phyloP scores from a whole-genome alignment of 192 early-diverging fungal species.

The Geranomyces variabilis region DNA sequence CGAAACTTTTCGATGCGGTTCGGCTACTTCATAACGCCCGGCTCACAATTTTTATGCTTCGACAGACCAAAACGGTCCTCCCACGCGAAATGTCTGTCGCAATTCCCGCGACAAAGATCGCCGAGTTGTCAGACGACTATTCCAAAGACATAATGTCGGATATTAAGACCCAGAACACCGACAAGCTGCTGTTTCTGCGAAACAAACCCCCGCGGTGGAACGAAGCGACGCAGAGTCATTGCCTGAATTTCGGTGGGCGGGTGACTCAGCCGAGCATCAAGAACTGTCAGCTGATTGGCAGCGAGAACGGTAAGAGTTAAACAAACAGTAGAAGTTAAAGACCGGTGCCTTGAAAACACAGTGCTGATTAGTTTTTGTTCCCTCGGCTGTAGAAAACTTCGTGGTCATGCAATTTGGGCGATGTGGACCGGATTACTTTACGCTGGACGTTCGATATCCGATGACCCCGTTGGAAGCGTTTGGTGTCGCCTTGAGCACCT shows the following conservation, averaged over 20 bases:
- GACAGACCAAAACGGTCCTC: conserved; percentile 58
- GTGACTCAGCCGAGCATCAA: conserved; percentile 67
- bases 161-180: conserved; percentile 49
- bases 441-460: conserved; percentile 59
- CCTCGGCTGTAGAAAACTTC: conserved; percentile 40
- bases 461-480: conserved; percentile 66
- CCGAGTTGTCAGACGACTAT: conserved; percentile 42
- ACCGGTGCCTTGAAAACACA: background rate
- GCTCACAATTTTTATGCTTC: background rate
- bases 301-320: conserved; percentile 45
- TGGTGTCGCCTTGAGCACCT: conserved; percentile 60
- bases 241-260: conserved; percentile 66
- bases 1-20: no score
- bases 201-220: conserved; percentile 72
- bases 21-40: background rate
- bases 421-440: conserved; percentile 63
- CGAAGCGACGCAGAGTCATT: conserved; percentile 65
- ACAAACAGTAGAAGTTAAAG: background rate
- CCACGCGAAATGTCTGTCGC: conserved; percentile 62
- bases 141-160: conserved; percentile 61
- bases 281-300: conserved; percentile 63
- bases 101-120: conserved; percentile 48
- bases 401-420: conserved; percentile 69
- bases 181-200: conserved; percentile 57
- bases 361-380: background rate